Base-by-base conservation (phyloP, 768 basidiomycete species). In the Boletales sp. region DNA sequence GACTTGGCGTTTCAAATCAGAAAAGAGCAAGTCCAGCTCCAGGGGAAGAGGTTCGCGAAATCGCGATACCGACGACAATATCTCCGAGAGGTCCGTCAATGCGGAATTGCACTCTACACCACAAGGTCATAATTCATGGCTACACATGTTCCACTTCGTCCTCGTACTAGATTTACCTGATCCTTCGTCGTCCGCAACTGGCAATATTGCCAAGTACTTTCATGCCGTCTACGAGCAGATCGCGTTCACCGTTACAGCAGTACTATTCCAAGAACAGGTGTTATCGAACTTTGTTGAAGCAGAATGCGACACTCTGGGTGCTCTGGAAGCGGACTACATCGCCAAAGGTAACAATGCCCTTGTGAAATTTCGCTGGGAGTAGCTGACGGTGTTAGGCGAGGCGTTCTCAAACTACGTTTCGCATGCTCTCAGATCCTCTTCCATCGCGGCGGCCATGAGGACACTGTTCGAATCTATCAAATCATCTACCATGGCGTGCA, bases 191-290 rank as follows among this genome's bases (percentile, higher is more conserved):
- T 87, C 86, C 8, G 81, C 84, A 18, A 85, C 84, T 5, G 86
- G 86, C 12, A 89, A 87, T 60, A 72, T 91, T 29, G 72, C 80
- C 43, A 85, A 82, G 63, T 89, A 93, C 62, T 83, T 91, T 58
- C 90, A 95, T 62, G 81, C 85, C 40, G 80, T 97, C 35, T 97
- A 97, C 61, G 81, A 90, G 53, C 92, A 94, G 62, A 79, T 95
- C 48, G 87, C 85, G 0, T 94, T 94, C 71, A 86, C 89, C 3
- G 74, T 92, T 54, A 92, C 94, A 2, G 97, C 95, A 7, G 92
- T 94, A 9, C 74, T 97, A 39, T 94, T 87, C 58, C 89, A 92
- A 63, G 87, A 97, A 62, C 95, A 99, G 69, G 86, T 91, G 5
- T 68, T 86, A 45, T 83, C 83, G 30, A 87, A 88, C 61, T 97